Conservation (phyloP, 306 rosid genomes). For the Vicia sativa region DNA sequence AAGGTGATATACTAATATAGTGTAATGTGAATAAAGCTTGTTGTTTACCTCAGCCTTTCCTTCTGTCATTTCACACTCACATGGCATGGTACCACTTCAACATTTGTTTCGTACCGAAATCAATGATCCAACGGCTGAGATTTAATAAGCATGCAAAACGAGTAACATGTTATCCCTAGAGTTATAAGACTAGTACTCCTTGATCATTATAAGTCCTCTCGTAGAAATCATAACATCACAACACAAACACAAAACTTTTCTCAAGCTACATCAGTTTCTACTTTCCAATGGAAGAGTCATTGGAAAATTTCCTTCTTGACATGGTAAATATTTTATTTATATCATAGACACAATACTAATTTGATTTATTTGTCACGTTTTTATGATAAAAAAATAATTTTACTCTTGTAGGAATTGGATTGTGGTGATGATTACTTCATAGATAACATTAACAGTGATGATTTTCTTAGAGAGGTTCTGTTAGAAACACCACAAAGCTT, state of each 20-base stretch:
- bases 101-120: background rate
- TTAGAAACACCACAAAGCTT: conserved; percentile 10
- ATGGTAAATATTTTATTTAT: conserved; percentile 16
- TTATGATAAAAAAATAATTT: background rate
- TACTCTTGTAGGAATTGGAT: conserved; percentile 41
- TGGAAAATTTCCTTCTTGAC: conserved; percentile 31
- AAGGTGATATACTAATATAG: too few relatives aligned
- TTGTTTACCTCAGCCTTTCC: background rate
- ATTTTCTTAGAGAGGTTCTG: conserved; percentile 40
- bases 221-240: background rate
- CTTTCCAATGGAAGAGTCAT: conserved; percentile 38
- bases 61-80: background rate
- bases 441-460: background rate
- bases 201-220: too few relatives aligned
- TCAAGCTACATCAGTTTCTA: background rate
- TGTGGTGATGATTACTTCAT: background rate
- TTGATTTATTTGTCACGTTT: background rate
- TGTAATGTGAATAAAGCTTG: background rate
- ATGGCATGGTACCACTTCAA: conserved; percentile 25
- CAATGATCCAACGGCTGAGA: conserved; percentile 19
- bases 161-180: background rate
- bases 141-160: conserved; percentile 37
- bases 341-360: background rate
- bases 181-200: too few relatives aligned
- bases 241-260: background rate